Conservation (phyloP, 2,329 filamentous ascomycete species). For the Fusarium robinianum region DNA sequence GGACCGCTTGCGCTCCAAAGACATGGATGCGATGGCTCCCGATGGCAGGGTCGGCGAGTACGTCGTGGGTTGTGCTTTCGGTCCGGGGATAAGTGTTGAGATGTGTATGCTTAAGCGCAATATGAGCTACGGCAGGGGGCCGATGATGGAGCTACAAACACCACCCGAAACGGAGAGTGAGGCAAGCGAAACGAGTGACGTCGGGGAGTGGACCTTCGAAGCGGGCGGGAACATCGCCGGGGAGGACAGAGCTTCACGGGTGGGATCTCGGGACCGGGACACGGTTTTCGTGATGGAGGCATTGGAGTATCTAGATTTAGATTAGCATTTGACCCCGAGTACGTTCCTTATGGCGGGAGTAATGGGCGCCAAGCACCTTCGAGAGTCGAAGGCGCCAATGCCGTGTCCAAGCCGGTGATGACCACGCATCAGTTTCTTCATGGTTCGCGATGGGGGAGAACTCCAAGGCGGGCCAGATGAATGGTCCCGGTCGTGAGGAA, state of each 20-base stretch:
- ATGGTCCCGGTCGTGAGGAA: no score
- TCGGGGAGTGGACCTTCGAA: conserved; percentile 24
- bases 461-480: no score
- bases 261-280: conserved; percentile 21
- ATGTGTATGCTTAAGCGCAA: conserved; percentile 66
- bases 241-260: conserved; percentile 12
- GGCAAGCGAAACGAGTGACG: conserved; percentile 51
- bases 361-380: no score
- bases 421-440: no score
- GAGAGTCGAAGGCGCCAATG: no score
- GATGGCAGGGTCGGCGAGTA: conserved; percentile 56
- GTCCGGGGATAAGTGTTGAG: conserved; percentile 70
- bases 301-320: conserved; percentile 33
- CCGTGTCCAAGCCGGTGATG: no score
- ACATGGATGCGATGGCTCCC: conserved; percentile 62
- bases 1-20: conserved; percentile 61
- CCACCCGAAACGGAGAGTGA: conserved; percentile 61
- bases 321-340: no score
- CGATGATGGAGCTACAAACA: conserved; percentile 50
- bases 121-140: conserved; percentile 16
- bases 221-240: conserved; percentile 18
- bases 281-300: conserved; percentile 28
- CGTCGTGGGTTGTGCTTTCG: conserved; percentile 70
- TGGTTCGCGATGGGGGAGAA: no score
- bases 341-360: no score